Evolutionary conservation across 2,329 filamentous ascomycete species (phyloP), one percentile per base, ranked within the genome.

Genomic region (Chrysoporthe cubensis): DNA sequence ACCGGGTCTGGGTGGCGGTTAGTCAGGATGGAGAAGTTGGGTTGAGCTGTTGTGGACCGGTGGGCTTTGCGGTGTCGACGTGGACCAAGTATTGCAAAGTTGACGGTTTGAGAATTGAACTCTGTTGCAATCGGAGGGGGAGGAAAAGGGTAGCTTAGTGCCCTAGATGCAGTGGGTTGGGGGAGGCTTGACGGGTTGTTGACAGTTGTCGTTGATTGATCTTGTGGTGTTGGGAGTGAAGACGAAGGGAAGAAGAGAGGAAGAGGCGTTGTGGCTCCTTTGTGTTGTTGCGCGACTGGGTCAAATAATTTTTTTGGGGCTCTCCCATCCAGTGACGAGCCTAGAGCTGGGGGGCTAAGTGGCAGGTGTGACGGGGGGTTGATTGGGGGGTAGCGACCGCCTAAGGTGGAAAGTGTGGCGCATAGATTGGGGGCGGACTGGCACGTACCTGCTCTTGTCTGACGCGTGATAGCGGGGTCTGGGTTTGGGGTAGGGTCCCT

Each of bases 121-220:
- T 91, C 89, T 91, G 89, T 86, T 87, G 87, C 86, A 90, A 88
- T 86, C 84, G 87, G 69, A 70, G 69, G 86, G 85, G 87, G 85
- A 84, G 83, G 82, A 80, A 81, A 85, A 94, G 91, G 91, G 91
- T 94, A 92, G 91, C 91, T 94, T 88, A 82, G 91, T 93, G 91
- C 91, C 91, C 91, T 94, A 94, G 91, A 89, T 81, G 81, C 77
- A 77, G 76, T 77, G 79, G 64, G 59, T 77, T 72, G 72, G 71
- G 76, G 75, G 74, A 74, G 71, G 71, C 72, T 74, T 72, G 72
- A 71, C 71, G 66, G 62, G 77, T 78, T 78, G 79, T 78, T 81
- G 79, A 78, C 76, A 76, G 77, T 72, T 60, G 72, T 71, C 70
- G 73, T 68, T 72, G 73, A 75, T 75, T 75, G 77, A 76, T 78